Evolutionary conservation across 164 flowering plant species (phyloP).

Genomic region (Saururus chinensis): DNA sequence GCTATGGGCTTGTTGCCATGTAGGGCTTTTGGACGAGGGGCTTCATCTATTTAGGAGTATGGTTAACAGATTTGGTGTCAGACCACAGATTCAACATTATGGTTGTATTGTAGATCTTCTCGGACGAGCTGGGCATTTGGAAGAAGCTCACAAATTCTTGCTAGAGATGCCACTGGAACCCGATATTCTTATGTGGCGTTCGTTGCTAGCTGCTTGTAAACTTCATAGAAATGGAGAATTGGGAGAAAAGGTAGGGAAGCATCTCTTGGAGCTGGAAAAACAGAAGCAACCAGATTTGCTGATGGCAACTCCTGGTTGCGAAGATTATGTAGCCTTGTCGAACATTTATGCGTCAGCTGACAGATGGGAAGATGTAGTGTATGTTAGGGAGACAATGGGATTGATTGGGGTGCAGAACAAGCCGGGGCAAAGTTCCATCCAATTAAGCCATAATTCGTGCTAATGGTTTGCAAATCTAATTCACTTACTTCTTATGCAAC

Average conservation of each 20-base stretch:
- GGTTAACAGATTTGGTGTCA: conserved; percentile 23
- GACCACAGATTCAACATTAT: conserved; percentile 40
- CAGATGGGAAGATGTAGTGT: conserved; percentile 46
- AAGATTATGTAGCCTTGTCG: conserved; percentile 42
- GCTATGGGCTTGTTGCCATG: conserved; percentile 49
- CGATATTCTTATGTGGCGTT: conserved; percentile 38
- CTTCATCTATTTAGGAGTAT: conserved; percentile 35
- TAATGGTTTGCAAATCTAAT: too few relatives aligned
- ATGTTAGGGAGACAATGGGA: conserved; percentile 36
- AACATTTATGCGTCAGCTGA: conserved; percentile 43
- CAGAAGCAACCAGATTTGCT: not conserved
- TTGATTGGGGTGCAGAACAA: conserved; percentile 20
- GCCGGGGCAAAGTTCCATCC: conserved; percentile 34
- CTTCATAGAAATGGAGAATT: conserved; percentile 33
- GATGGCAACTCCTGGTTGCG: conserved; percentile 10
- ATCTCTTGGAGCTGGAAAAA: conserved; percentile 20
- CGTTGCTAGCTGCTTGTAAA: conserved; percentile 35
- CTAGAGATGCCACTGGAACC: conserved; percentile 23
- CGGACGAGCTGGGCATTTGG: conserved; percentile 40
- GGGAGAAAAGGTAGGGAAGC: conserved; percentile 47
- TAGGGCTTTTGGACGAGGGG: conserved; percentile 51
- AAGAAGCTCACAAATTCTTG: conserved; percentile 40
- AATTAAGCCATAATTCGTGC: not conserved
- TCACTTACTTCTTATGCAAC: too few relatives aligned
- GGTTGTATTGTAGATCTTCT: conserved; percentile 65